phyloP scores from a whole-genome alignment of 2,329 filamentous ascomycete genomes.

The Pseudocercospora vitis region DNA sequence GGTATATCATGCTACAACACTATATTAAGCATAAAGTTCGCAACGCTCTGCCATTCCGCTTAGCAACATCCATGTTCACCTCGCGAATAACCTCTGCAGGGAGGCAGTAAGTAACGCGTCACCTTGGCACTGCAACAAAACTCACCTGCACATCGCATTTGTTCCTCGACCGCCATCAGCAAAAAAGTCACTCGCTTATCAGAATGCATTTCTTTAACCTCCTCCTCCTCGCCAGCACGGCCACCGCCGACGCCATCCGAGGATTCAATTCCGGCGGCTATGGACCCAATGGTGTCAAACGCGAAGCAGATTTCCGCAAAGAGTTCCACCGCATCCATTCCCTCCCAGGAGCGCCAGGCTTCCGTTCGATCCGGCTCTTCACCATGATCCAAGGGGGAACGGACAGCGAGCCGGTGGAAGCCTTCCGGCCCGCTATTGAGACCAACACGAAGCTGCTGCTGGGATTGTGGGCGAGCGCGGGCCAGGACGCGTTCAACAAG shows the following conservation, averaged over 20 bases:
- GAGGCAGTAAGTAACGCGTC: background rate
- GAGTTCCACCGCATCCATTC: constrained; percentile 67
- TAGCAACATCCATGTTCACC: background rate
- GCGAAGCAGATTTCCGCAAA: constrained; percentile 67
- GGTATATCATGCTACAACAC: background rate
- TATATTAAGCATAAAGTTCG: background rate
- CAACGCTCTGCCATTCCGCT: background rate
- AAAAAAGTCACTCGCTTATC: constrained; percentile 8
- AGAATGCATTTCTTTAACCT: constrained; percentile 40
- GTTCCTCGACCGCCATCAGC: background rate
- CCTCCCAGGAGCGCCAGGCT: constrained; percentile 57
- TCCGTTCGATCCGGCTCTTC: constrained; percentile 58
- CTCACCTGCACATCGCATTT: background rate
- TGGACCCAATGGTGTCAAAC: constrained; percentile 60
- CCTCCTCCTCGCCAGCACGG: constrained; percentile 40
- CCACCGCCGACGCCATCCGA: constrained; percentile 45
- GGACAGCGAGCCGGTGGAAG: constrained; percentile 61
- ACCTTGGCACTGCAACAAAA: background rate
- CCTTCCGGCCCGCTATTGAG: constrained; percentile 78
- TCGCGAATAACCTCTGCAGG: background rate
- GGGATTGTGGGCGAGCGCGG: constrained; percentile 69
- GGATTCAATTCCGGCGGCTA: constrained; percentile 75
- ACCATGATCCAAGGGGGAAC: constrained; percentile 61
- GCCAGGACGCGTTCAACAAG: constrained; percentile 59
- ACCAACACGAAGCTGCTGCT: constrained; percentile 77